These are phyloP conservation scores for Huntiella abstrusa DNA, from an alignment of 2,329 filamentous ascomycete genomes.

Conservation along the genomic window DNA sequence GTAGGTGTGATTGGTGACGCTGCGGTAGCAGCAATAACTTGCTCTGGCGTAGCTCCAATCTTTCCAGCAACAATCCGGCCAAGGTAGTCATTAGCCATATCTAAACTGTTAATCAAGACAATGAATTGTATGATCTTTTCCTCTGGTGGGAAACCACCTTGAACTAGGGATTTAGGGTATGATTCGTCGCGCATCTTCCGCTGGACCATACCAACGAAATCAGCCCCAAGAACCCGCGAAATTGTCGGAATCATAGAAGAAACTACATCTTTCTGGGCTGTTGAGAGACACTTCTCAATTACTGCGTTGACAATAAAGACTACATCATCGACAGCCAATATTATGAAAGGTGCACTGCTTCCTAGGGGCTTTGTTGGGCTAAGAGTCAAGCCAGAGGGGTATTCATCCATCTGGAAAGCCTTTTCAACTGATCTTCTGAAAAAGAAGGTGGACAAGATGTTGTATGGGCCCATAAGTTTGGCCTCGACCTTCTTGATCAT, in stretches of 20 bases:
- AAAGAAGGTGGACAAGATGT: slow-evolving; percentile 87
- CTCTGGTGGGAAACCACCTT: slow-evolving; percentile 71
- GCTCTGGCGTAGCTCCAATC: slow-evolving; percentile 27
- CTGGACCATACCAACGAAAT: slow-evolving; percentile 94
- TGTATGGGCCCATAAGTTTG: slow-evolving; percentile 65
- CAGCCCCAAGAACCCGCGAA: slow-evolving; percentile 60
- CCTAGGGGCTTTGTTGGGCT: slow-evolving; percentile 53
- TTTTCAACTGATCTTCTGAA: slow-evolving; percentile 92
- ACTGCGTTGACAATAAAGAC: slow-evolving; percentile 98
- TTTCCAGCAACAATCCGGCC: slow-evolving; percentile 62
- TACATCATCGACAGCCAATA: slow-evolving; percentile 89
- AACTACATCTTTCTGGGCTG: slow-evolving; percentile 63
- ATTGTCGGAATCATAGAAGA: slow-evolving; percentile 62
- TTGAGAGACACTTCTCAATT: slow-evolving; percentile 68
- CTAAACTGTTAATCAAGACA: slow-evolving; percentile 86
- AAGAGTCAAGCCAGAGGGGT: slow-evolving; percentile 60
- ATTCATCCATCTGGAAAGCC: slow-evolving; percentile 89
- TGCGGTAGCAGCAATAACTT: slow-evolving; percentile 11
- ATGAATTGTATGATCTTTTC: slow-evolving; percentile 77
- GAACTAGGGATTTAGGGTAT: slow-evolving; percentile 62
- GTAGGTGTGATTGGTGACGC: neutral
- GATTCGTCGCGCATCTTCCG: slow-evolving; percentile 94
- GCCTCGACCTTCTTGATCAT: slow-evolving; percentile 60
- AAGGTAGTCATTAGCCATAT: slow-evolving; percentile 81
- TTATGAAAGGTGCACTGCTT: slow-evolving; percentile 73